These are phyloP conservation scores for Fusarium newnesense DNA, from an alignment of 2,329 filamentous ascomycete species.

Conservation along the genomic window DNA sequence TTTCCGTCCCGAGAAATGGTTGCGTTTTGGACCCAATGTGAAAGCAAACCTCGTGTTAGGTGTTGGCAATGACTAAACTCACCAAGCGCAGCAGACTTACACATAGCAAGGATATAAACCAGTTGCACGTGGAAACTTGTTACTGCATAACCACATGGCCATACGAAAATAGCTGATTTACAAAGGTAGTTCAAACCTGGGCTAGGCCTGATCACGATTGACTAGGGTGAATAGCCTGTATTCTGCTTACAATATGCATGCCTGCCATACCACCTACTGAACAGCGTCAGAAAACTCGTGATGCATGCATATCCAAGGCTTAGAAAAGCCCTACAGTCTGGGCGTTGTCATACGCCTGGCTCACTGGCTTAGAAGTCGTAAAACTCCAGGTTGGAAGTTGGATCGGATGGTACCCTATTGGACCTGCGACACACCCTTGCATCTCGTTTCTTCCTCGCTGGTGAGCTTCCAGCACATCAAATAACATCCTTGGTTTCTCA, in stretches of 20 bases:
- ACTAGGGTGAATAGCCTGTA: background rate
- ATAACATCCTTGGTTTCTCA: background rate
- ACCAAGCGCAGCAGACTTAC: background rate
- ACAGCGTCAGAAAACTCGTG: conserved; percentile 1
- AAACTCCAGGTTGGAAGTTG: background rate
- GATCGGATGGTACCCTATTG: background rate
- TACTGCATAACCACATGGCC: conserved; percentile 4
- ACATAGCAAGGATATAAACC: background rate
- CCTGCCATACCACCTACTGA: background rate
- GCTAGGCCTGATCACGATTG: background rate
- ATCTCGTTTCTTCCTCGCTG: background rate
- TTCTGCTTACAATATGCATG: background rate
- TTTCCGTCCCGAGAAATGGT: conserved; percentile 26
- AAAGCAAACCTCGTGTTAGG: background rate
- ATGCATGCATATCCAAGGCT: conserved; percentile 4
- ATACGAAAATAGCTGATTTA: background rate
- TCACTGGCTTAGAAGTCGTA: background rate
- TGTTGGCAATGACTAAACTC: background rate
- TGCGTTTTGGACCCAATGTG: background rate
- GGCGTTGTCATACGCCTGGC: background rate
- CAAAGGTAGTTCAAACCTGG: background rate
- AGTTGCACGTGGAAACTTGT: conserved; percentile 6
- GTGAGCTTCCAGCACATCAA: background rate
- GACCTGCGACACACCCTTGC: background rate
- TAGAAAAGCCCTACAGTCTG: background rate